phyloP scores from a whole-genome alignment of 345 rosid genomes.

The Streptanthus diversifolius region DNA sequence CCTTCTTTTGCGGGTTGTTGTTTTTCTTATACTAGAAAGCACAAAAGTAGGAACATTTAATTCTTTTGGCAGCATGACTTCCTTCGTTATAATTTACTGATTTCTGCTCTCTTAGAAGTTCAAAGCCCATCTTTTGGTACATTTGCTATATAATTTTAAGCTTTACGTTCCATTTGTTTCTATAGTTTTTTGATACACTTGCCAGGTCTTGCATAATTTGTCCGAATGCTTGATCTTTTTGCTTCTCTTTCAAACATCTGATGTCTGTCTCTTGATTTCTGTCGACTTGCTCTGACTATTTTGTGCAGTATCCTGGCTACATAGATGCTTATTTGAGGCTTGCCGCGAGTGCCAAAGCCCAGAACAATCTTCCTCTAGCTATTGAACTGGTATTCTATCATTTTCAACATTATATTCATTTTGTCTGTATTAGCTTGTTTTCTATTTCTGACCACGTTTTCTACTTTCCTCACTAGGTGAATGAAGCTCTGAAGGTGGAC shows the following conservation, averaged over 20 bases:
- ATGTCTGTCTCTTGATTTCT: constrained; percentile 1
- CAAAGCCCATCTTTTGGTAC: background rate
- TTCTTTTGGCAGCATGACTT: constrained; percentile 6
- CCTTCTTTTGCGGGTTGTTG: background rate
- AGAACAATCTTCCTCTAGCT: constrained; percentile 82
- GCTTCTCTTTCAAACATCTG: background rate
- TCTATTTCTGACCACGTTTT: background rate
- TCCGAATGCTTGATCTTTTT: constrained; percentile 10
- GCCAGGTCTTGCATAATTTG: background rate
- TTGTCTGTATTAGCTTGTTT: constrained; percentile 1
- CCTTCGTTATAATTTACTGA: background rate
- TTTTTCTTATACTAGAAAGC: background rate
- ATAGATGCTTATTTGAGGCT: constrained; percentile 93
- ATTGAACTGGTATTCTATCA: constrained; percentile 76
- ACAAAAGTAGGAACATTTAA: background rate
- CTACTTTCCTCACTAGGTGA: constrained; percentile 48
- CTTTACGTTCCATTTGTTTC: background rate
- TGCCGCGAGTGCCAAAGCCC: constrained; percentile 85
- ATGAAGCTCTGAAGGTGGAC: constrained; percentile 87
- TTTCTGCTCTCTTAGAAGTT: background rate
- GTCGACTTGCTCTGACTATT: constrained; percentile 10
- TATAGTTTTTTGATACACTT: background rate
- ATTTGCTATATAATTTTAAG: background rate
- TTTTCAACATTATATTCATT: background rate
- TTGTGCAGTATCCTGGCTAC: constrained; percentile 78